These are phyloP conservation scores for Ambrosiella xylebori DNA, from an alignment of 2,329 filamentous ascomycete species.

Conservation along the genomic window DNA sequence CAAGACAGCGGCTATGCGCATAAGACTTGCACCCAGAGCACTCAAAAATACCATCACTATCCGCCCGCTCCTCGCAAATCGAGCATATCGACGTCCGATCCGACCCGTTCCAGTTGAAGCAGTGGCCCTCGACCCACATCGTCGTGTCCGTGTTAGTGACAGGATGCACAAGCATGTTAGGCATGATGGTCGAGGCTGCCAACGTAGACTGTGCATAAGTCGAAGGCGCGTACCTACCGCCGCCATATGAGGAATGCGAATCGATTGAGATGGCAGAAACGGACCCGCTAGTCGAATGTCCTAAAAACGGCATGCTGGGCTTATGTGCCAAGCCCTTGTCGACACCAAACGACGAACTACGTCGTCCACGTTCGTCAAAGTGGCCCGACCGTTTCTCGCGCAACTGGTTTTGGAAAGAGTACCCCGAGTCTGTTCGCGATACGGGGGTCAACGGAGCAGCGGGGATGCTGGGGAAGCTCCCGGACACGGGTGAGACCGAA, in stretches of 20 bases:
- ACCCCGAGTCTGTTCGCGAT: conserved; percentile 84
- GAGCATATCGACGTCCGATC: conserved; percentile 48
- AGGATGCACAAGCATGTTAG: conserved; percentile 62
- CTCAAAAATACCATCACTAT: conserved; percentile 56
- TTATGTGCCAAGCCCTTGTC: conserved; percentile 53
- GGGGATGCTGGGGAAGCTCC: conserved; percentile 58
- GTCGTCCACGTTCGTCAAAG: conserved; percentile 64
- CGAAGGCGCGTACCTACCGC: conserved; percentile 57
- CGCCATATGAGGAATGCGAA: conserved; percentile 54
- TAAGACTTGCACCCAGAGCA: conserved; percentile 47
- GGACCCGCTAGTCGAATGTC: conserved; percentile 41
- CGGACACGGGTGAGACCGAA: conserved; percentile 59
- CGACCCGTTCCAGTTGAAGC: conserved; percentile 44
- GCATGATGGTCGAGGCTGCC: conserved; percentile 74
- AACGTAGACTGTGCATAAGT: conserved; percentile 75
- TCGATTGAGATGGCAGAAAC: conserved; percentile 43
- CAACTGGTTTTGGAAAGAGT: conserved; percentile 67
- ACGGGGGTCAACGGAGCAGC: conserved; percentile 43
- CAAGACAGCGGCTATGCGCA: conserved; percentile 43
- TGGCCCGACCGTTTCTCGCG: conserved; percentile 90
- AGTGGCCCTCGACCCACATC: conserved; percentile 75
- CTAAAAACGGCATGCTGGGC: conserved; percentile 57
- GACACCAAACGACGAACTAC: conserved; percentile 84
- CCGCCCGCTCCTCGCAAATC: conserved; percentile 59
- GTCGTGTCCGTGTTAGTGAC: conserved; percentile 63